These are phyloP conservation scores for Penicillium thymicola DNA, from an alignment of 2,329 filamentous ascomycete species.

Conservation along the genomic window DNA sequence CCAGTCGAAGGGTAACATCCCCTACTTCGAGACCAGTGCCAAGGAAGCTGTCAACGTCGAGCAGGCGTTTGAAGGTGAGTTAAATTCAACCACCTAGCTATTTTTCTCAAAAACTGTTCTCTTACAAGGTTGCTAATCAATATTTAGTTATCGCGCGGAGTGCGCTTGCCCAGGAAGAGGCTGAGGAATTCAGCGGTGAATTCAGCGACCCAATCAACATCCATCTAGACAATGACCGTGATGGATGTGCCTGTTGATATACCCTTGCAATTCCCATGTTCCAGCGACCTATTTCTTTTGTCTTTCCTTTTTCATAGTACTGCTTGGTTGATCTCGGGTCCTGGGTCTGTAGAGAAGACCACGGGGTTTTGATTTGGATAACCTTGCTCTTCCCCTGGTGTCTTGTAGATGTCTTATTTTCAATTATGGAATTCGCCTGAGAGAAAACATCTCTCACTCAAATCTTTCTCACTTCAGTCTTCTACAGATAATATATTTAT, in stretches of 20 bases:
- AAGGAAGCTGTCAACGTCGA: constrained; percentile 99
- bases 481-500: neutral
- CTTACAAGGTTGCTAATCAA: neutral
- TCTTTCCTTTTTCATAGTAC: constrained; percentile 13
- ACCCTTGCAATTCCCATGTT: constrained; percentile 23
- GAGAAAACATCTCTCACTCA: neutral
- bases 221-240: constrained; percentile 87
- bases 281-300: constrained; percentile 22
- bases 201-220: constrained; percentile 99
- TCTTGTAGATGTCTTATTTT: constrained; percentile 16
- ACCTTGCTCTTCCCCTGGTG: neutral
- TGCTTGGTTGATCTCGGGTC: constrained; percentile 11
- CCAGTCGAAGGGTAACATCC: constrained; percentile 94
- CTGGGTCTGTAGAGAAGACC: constrained; percentile 16
- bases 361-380: constrained; percentile 3
- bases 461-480: neutral
- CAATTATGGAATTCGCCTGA: neutral
- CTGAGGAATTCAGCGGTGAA: constrained; percentile 94
- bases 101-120: neutral
- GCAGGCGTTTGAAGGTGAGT: constrained; percentile 70
- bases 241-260: constrained; percentile 84
- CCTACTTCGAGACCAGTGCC: constrained; percentile 98
- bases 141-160: constrained; percentile 88
- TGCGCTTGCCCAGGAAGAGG: constrained; percentile 92
- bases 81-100: neutral